phyloP scores from a whole-genome alignment of 805 yeast species.

The Wickerhamiella siamensis region DNA sequence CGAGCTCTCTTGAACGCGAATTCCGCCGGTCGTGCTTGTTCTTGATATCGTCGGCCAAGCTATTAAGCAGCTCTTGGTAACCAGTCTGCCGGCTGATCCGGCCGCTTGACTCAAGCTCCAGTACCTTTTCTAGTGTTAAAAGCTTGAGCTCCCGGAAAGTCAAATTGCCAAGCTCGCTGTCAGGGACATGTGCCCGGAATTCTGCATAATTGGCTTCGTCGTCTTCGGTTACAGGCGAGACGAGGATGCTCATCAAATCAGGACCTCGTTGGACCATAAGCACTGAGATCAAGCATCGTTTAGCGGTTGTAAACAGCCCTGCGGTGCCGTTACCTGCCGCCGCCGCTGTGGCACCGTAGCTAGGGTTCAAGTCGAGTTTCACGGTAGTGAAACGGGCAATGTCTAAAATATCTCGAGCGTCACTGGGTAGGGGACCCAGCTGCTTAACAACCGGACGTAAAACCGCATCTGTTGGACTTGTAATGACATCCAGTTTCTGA shows the following conservation, averaged over 20 bases:
- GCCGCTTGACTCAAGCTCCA: conserved; percentile 61
- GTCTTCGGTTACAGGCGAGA: conserved; percentile 47
- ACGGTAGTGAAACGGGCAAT: conserved; percentile 39
- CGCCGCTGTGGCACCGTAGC: conserved; percentile 27
- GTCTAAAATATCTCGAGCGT: conserved; percentile 34
- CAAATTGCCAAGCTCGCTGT: conserved; percentile 17
- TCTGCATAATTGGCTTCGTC: conserved; percentile 39
- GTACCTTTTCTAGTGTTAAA: conserved; percentile 54
- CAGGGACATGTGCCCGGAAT: conserved; percentile 12
- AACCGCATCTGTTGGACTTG: conserved; percentile 34
- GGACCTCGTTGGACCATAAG: conserved; percentile 64
- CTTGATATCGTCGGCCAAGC: conserved; percentile 66
- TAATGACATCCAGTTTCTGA: conserved; percentile 16
- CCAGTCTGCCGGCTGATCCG: conserved; percentile 50
- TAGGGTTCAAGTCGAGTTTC: conserved; percentile 46
- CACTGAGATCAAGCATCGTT: conserved; percentile 67
- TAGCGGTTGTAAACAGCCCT: conserved; percentile 57
- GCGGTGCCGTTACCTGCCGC: conserved; percentile 22
- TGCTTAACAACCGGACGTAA: conserved; percentile 32
- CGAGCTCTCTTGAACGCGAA: conserved; percentile 34
- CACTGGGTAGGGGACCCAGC: conserved; percentile 30
- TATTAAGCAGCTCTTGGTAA: conserved; percentile 67
- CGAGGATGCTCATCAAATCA: conserved; percentile 51
- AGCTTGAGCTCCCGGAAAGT: conserved; percentile 67
- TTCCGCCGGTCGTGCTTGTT: conserved; percentile 39